Evolutionary conservation across 768 basidiomycete genomes (phyloP), one percentile per base, ranked within the genome.

Genomic region (Suillus ampliporus): DNA sequence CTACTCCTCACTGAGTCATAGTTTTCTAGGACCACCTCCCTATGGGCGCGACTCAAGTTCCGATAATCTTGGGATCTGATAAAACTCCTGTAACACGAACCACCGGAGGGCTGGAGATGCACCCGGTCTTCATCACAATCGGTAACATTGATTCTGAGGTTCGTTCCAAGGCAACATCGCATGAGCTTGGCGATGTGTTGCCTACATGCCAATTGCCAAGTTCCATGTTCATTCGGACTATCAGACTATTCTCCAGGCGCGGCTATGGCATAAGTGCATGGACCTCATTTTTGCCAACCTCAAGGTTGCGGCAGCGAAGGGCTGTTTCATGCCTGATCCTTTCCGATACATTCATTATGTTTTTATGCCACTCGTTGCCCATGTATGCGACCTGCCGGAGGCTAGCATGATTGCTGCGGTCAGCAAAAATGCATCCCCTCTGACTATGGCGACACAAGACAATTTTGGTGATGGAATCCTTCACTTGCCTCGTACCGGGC

Each of bases 51-150:
- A 76, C 74, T 2, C 60, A 78, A 15, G 63, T 77, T 4, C 73
- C 76, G 11, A 64, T 68, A 1, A 67, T 78, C 19, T 51, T 70
- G 6, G 71, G 72, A 21, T 74, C 74, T 0, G 72, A 78, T 60
- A 78, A 78, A 61, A 77, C 77, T 15, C 68, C 67, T 53, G 69
- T 79, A 13, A 72, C 73, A 0, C 57, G 65, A 15, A 69, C 68
- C 61, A 74, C 72, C 13, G 74, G 76, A 47, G 68, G 71, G 46
- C 64, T 68, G 17, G 53, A 64, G 5, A 74, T 71, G 10, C 75
- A 78, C 60, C 77, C 75, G 72, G 10, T 47, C 10, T 47, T 47
- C 23, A 6, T 47, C 13, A 47, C 46, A 3, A 26, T 47, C 5
- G 9, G 73, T 14, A 79, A 79, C 59, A 68, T 79, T 5, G 26